These are phyloP conservation scores for Citrus mangshanensis DNA, from an alignment of 345 rosid species.

Conservation along the genomic window DNA sequence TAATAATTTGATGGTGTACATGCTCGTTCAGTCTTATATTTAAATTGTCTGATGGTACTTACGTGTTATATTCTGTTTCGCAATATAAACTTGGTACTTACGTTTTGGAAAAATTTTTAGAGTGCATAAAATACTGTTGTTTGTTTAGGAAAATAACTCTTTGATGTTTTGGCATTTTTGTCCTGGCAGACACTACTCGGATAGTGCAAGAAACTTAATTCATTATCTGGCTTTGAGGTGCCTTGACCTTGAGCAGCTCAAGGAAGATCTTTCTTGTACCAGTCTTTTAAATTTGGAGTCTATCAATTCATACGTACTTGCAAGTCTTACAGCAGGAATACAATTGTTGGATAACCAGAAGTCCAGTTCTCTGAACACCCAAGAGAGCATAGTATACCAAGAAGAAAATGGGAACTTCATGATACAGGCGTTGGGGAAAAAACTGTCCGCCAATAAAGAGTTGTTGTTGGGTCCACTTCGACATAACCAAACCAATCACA, in stretches of 20 bases:
- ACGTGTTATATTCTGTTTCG: no score
- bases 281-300: constrained; percentile 48
- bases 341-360: constrained; percentile 34
- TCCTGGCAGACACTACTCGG: constrained; percentile 42
- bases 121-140: background rate
- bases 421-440: constrained; percentile 28
- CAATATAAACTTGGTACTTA: background rate
- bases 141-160: background rate
- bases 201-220: constrained; percentile 54
- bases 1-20: no score
- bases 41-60: no score
- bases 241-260: constrained; percentile 44
- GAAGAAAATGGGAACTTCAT: constrained; percentile 20
- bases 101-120: background rate
- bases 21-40: no score
- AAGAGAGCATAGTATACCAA: constrained; percentile 14
- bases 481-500: constrained; percentile 41
- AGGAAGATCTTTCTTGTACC: constrained; percentile 38
- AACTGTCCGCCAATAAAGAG: constrained; percentile 37
- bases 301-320: constrained; percentile 41
- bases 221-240: constrained; percentile 58
- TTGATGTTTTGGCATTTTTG: background rate
- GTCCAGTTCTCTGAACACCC: constrained; percentile 14
- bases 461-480: constrained; percentile 43
- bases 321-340: constrained; percentile 42